Conservation (phyloP, 2,329 filamentous ascomycete genomes). For the Fusarium torulosum region DNA sequence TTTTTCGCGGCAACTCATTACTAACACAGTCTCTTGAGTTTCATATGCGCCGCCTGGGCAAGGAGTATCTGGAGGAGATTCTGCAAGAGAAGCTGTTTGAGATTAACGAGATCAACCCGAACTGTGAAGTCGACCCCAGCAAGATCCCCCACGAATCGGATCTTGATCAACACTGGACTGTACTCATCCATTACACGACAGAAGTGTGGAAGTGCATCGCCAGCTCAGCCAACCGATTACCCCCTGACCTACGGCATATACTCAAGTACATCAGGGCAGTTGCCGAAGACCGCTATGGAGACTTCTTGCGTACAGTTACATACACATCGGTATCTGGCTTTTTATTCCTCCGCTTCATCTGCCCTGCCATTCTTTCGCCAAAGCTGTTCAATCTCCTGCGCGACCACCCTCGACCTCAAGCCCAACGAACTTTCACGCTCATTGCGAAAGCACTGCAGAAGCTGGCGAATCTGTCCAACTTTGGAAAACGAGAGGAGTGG, state of each 20-base stretch:
- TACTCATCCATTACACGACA: slow-evolving; percentile 80
- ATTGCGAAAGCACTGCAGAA: slow-evolving; percentile 94
- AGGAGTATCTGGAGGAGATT: slow-evolving; percentile 90
- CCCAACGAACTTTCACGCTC: slow-evolving; percentile 88
- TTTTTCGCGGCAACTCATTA: slow-evolving; percentile 95
- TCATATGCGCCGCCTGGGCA: slow-evolving; percentile 94
- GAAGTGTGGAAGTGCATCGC: slow-evolving; percentile 89
- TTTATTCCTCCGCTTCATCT: slow-evolving; percentile 93
- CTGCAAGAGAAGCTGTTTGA: slow-evolving; percentile 87
- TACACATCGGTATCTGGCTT: slow-evolving; percentile 98
- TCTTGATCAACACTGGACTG: slow-evolving; percentile 84
- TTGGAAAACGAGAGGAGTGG: slow-evolving; percentile 96
- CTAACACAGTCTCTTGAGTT: slow-evolving; percentile 93
- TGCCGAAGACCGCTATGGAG: slow-evolving; percentile 93
- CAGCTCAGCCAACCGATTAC: slow-evolving; percentile 78
- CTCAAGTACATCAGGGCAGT: slow-evolving; percentile 93
- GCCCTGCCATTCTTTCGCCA: slow-evolving; percentile 94
- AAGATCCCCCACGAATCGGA: slow-evolving; percentile 74
- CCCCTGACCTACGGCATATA: slow-evolving; percentile 84
- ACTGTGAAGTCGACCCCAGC: slow-evolving; percentile 96
- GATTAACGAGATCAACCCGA: slow-evolving; percentile 89
- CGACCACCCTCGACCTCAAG: slow-evolving; percentile 85
- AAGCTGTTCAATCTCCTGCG: slow-evolving; percentile 88
- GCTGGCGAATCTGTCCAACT: slow-evolving; percentile 88
- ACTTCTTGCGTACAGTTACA: slow-evolving; percentile 87